phyloP scores from a whole-genome alignment of 2,329 filamentous ascomycete genomes.

The Hymenoscyphus fructigenus region DNA sequence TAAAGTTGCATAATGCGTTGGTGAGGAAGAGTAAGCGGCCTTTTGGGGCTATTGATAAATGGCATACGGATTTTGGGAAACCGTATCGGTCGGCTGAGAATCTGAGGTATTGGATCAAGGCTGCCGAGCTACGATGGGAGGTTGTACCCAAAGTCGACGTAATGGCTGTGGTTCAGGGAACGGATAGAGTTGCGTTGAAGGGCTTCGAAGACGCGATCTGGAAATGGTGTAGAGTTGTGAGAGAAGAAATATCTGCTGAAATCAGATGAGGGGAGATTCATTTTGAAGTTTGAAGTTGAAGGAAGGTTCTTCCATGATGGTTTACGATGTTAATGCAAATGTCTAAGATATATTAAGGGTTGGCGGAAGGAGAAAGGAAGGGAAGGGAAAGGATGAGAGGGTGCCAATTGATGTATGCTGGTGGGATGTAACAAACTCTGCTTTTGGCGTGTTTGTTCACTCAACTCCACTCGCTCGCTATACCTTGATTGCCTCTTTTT shows the following conservation, averaged over 20 bases:
- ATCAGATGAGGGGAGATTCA: conserved; percentile 35
- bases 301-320: background rate
- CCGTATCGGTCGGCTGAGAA: conserved; percentile 95
- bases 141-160: conserved; percentile 80
- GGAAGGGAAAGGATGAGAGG: background rate
- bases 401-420: no score
- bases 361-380: background rate
- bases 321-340: conserved; percentile 9
- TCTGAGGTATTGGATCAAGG: conserved; percentile 93
- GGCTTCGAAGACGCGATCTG: conserved; percentile 81
- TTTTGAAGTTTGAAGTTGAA: background rate
- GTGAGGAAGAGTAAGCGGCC: conserved; percentile 81
- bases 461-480: background rate
- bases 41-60: conserved; percentile 85
- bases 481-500: background rate
- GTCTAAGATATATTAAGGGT: background rate
- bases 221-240: conserved; percentile 78
- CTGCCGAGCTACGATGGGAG: conserved; percentile 92
- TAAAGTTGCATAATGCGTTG: conserved; percentile 85
- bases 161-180: conserved; percentile 80
- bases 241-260: conserved; percentile 79
- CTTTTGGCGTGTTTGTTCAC: background rate
- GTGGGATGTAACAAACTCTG: background rate
- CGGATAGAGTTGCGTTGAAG: conserved; percentile 66
- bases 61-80: conserved; percentile 90